A percentile compares a stretch with the other conserved stretches of the same genome.
Conservation (phyloP, 306 rosid genomes). For the barrel medic (Medicago truncatula) region DNA sequence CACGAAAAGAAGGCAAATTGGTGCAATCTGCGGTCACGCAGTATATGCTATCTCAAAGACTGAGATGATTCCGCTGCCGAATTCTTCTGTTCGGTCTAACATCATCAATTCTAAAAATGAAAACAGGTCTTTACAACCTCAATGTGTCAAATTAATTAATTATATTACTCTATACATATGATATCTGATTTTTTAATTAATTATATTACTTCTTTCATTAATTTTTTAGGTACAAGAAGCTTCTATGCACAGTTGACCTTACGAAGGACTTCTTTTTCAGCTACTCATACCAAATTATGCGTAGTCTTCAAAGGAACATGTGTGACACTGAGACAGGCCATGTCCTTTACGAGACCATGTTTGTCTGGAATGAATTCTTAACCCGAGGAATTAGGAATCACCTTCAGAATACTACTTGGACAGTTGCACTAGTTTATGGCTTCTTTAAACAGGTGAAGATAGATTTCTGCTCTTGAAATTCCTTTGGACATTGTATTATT, state of each 20-base stretch:
- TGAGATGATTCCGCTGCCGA: slow-evolving; percentile 88
- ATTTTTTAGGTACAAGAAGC: slow-evolving; percentile 93
- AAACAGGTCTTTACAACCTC: slow-evolving; percentile 84
- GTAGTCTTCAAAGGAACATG: slow-evolving; percentile 86
- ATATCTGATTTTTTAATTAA: slow-evolving; percentile 22
- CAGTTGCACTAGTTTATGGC: slow-evolving; percentile 95
- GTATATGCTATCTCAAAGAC: slow-evolving; percentile 86
- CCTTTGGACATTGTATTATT: slow-evolving; percentile 32
- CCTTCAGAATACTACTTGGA: slow-evolving; percentile 86
- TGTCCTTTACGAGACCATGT: slow-evolving; percentile 83
- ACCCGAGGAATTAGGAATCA: slow-evolving; percentile 81
- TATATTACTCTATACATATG: slow-evolving; percentile 22
- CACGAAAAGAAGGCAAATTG: slow-evolving; percentile 92
- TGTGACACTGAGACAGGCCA: slow-evolving; percentile 65
- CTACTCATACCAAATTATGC: slow-evolving; percentile 95
- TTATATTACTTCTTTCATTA: slow-evolving; percentile 23
- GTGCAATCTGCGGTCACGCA: slow-evolving; percentile 83
- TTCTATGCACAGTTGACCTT: slow-evolving; percentile 91
- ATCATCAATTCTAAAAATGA: slow-evolving; percentile 73
- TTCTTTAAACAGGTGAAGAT: slow-evolving; percentile 90
- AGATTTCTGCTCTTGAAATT: slow-evolving; percentile 6
- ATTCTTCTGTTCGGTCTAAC: slow-evolving; percentile 72
- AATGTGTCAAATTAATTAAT: slow-evolving; percentile 8
- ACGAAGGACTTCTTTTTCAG: slow-evolving; percentile 99
- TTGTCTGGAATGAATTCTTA: slow-evolving; percentile 97